These are phyloP conservation scores for Drechslerella stenobrocha DNA, from an alignment of 2,329 filamentous ascomycete genomes.

Conservation along the genomic window DNA sequence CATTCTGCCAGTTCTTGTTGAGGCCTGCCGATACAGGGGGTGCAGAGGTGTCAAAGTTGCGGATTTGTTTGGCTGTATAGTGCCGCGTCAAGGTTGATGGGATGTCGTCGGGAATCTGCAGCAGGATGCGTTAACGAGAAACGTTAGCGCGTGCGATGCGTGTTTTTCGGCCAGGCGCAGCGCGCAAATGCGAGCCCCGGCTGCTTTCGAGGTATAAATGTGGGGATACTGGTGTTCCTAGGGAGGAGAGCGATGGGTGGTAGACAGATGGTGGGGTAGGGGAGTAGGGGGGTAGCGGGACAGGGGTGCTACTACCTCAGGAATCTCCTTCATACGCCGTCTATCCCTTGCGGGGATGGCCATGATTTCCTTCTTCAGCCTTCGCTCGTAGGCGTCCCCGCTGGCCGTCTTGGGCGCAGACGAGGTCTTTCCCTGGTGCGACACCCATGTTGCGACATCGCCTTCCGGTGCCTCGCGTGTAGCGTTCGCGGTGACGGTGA, in stretches of 20 bases:
- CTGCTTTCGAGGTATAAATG: not conserved
- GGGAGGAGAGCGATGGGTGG: too few species aligned
- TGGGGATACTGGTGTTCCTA: too few species aligned
- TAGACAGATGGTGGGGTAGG: not conserved
- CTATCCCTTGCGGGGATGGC: slow-evolving; percentile 69
- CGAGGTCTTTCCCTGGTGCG: slow-evolving; percentile 68
- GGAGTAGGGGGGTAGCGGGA: not conserved
- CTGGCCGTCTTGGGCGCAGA: slow-evolving; percentile 66
- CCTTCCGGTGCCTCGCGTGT: slow-evolving; percentile 70
- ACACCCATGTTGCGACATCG: slow-evolving; percentile 71
- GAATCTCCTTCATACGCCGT: slow-evolving; percentile 68
- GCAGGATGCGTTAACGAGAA: slow-evolving; percentile 1
- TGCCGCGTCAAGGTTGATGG: slow-evolving; percentile 41
- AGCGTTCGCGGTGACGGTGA: slow-evolving; percentile 70
- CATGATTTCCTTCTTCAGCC: slow-evolving; percentile 71
- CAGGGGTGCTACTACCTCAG: slow-evolving; percentile 34
- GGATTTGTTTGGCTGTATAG: slow-evolving; percentile 46
- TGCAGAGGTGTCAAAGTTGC: slow-evolving; percentile 32
- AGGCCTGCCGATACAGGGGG: slow-evolving; percentile 43
- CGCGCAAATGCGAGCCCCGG: slow-evolving; percentile 20
- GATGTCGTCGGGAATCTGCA: slow-evolving; percentile 47
- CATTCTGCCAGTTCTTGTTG: slow-evolving; percentile 64
- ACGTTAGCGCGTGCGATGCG: slow-evolving; percentile 49
- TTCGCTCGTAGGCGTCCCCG: slow-evolving; percentile 67
- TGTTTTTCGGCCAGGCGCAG: slow-evolving; percentile 18